Base-by-base conservation (phyloP, 352 stramenopile species). In the Chrysophaeum taylorii region DNA sequence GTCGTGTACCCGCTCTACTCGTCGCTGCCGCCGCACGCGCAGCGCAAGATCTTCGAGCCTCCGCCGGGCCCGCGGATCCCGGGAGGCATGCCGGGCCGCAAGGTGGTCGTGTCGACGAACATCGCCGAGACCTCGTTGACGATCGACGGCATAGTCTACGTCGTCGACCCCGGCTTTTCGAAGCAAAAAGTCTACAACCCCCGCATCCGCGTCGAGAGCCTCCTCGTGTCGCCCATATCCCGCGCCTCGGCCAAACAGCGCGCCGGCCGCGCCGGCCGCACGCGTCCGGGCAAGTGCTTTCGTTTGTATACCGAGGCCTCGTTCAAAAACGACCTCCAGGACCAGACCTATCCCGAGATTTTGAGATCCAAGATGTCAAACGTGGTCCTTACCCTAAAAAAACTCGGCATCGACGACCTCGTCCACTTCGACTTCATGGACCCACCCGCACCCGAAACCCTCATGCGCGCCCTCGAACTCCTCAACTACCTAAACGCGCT, bases 101-200 rank as follows among this genome's bases (percentile, higher is more conserved):
- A 91, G 76, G 89, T 98, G 33, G 93, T 99, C n/a, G 89, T 99
- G 43, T 92, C 87, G 21, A 99, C 95, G 50, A 99, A 99, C 81
- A 96, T 99, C 76, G 96, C 96, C 31, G 96, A 99, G 80, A 99
- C 96, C 35, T 98, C 91, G 69, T 77, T 99, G n/a, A 99, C 96
- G 0, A 99, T 99, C 80, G 94, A 99, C 79, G 96, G 94, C 29
- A 97, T 99, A 71, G 94, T 98, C 23, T 99, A 98, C 81, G 96
- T 99, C 36, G 88, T 99, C 45, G 96, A 99, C 82, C 92, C 94
- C 29, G 95, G 96, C 57, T 99, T 99, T 76, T 97, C 86, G 36
- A 99, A 99, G 83, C 94, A 99, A 80, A 99, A 98, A 82, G 91
- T 98, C 27, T 99, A 98, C 84, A 98, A 99, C 83, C 94, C 96